Evolutionary conservation across 2,329 filamentous ascomycete species (phyloP).

Genomic region (Monilinia polystroma): DNA sequence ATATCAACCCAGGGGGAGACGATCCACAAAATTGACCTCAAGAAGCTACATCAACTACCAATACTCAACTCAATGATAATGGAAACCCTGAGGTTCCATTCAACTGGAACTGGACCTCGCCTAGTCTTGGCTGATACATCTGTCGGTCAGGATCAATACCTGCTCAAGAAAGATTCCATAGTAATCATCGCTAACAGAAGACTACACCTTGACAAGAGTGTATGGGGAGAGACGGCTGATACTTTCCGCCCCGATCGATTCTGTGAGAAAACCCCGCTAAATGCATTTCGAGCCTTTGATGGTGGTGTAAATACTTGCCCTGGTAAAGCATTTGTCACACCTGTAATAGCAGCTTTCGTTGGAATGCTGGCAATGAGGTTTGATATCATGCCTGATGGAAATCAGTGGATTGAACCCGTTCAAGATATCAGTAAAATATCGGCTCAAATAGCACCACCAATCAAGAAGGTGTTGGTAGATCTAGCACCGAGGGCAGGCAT

Average conservation of each 20-base stretch:
- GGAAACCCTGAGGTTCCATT: conserved; percentile 12
- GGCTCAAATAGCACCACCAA: not conserved
- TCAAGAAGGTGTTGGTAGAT: conserved; percentile 10
- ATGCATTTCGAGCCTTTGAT: conserved; percentile 20
- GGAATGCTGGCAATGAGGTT: conserved; percentile 18
- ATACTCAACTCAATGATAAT: not conserved
- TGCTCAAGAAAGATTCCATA: conserved; percentile 17
- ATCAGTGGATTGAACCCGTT: conserved; percentile 7
- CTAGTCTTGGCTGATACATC: conserved; percentile 15
- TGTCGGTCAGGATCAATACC: conserved; percentile 19
- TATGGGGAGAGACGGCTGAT: conserved; percentile 11
- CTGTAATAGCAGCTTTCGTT: not conserved
- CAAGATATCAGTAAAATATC: conserved; percentile 16
- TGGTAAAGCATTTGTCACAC: conserved; percentile 1
- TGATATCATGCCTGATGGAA: conserved; percentile 4
- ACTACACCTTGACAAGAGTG: conserved; percentile 17
- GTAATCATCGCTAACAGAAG: conserved; percentile 10
- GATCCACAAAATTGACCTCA: conserved; percentile 4
- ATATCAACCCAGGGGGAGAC: not conserved
- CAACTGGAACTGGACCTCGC: conserved; percentile 10
- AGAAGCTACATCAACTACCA: conserved; percentile 4
- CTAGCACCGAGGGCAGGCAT: not conserved
- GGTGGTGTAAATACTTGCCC: conserved; percentile 19
- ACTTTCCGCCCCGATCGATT: conserved; percentile 10
- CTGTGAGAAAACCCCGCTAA: not conserved